Conservation (phyloP, 352 stramenopile genomes). For the Thalassiosira delicatula region DNA sequence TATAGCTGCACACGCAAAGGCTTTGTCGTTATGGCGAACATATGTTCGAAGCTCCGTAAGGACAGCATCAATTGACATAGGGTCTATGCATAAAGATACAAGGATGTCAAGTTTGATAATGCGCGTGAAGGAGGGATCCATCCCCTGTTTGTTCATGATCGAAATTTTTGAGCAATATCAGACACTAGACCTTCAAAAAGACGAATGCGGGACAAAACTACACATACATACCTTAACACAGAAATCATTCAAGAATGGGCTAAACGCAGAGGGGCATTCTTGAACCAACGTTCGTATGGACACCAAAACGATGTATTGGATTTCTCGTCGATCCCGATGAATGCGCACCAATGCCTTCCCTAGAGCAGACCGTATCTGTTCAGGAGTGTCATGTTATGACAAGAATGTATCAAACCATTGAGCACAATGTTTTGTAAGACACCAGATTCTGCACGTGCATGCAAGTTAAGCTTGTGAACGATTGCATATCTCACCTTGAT, state of each 20-base stretch:
- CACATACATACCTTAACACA: too few species aligned
- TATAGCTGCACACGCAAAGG: conserved; percentile 93
- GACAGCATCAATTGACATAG: conserved; percentile 91
- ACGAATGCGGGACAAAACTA: too few species aligned
- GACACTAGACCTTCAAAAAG: too few species aligned
- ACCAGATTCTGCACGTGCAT: too few species aligned
- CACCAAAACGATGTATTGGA: conserved; percentile 96
- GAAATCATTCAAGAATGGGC: conserved; percentile 95
- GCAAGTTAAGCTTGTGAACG: neutral
- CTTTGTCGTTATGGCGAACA: conserved; percentile 92
- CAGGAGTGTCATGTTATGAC: conserved; percentile 30
- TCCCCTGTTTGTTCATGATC: too few species aligned
- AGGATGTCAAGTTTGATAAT: conserved; percentile 98
- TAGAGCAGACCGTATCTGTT: conserved; percentile 87
- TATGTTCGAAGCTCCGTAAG: conserved; percentile 96
- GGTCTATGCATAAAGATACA: conserved; percentile 88
- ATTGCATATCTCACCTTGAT: conserved; percentile 62
- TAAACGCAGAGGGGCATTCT: conserved; percentile 95
- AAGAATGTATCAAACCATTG: conserved; percentile 3
- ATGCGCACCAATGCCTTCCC: conserved; percentile 96
- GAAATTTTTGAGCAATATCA: conserved; percentile 34
- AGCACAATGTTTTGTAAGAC: neutral
- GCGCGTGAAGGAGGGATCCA: conserved; percentile 93
- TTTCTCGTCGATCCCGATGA: conserved; percentile 95
- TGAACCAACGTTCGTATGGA: conserved; percentile 93